These are phyloP conservation scores for Alternaria longipes DNA, from an alignment of 2,329 filamentous ascomycete species.

Conservation along the genomic window DNA sequence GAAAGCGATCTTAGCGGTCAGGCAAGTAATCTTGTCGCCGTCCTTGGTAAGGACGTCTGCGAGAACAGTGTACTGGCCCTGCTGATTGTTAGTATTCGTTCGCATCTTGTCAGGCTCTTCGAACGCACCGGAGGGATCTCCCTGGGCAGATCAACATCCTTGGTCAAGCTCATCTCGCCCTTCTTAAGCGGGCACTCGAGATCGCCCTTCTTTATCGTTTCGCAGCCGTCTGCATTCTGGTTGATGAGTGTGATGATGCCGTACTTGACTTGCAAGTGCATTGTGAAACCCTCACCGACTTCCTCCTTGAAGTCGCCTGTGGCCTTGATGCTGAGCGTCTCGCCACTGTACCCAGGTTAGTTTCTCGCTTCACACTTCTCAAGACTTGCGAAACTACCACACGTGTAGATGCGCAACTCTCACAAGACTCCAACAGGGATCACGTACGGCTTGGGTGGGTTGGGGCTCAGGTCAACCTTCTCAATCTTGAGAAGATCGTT, in stretches of 20 bases:
- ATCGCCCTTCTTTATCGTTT: constrained; percentile 87
- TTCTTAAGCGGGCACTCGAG: constrained; percentile 87
- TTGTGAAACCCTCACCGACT: constrained; percentile 81
- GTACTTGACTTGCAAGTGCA: constrained; percentile 89
- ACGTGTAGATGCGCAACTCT: neutral
- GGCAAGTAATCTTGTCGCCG: constrained; percentile 80
- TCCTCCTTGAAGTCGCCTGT: constrained; percentile 75
- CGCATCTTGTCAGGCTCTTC: neutral
- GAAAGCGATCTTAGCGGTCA: constrained; percentile 78
- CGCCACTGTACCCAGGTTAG: constrained; percentile 66
- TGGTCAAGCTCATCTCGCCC: constrained; percentile 76
- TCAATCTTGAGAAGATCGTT: constrained; percentile 79
- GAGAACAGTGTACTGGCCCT: constrained; percentile 90
- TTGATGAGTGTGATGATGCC: constrained; percentile 89
- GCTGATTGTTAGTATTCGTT: constrained; percentile 22
- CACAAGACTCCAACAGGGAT: neutral
- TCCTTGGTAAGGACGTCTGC: constrained; percentile 85
- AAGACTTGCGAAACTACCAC: neutral
- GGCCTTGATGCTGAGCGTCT: constrained; percentile 80
- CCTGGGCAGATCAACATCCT: constrained; percentile 83
- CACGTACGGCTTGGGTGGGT: constrained; percentile 85
- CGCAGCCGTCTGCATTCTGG: constrained; percentile 83
- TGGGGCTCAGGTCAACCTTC: constrained; percentile 81
- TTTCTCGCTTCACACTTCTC: neutral
- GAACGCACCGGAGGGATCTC: constrained; percentile 85